Percentiles rank a stretch among this genome's conserved stretches.
Conservation (phyloP, 2,329 filamentous ascomycete genomes). For the Aspergillus sergii region DNA sequence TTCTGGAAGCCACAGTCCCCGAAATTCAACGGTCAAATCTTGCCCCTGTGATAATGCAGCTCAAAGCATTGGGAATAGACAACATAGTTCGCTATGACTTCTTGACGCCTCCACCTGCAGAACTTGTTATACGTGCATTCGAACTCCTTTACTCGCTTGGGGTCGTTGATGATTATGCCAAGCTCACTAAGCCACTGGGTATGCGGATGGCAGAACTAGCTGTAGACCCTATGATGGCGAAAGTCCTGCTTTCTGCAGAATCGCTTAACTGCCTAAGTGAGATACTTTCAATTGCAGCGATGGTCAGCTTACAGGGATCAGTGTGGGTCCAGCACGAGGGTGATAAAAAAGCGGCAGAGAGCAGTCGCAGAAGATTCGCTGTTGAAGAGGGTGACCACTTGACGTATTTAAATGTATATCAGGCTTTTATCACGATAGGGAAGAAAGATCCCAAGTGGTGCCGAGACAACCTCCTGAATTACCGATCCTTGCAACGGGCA, state of each 20-base stretch:
- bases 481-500: constrained; percentile 77
- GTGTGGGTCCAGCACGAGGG: constrained; percentile 82
- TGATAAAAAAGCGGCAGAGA: constrained; percentile 74
- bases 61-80: constrained; percentile 93
- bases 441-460: constrained; percentile 85
- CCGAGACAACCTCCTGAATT: constrained; percentile 83
- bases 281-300: constrained; percentile 88
- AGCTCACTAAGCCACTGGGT: constrained; percentile 86
- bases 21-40: constrained; percentile 93
- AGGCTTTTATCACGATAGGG: constrained; percentile 80
- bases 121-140: constrained; percentile 81
- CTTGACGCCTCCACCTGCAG: constrained; percentile 79
- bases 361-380: constrained; percentile 76
- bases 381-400: constrained; percentile 93
- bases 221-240: constrained; percentile 94
- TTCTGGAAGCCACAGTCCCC: constrained; percentile 75
- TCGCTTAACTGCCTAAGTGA: constrained; percentile 80
- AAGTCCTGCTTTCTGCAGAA: constrained; percentile 75
- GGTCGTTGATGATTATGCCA: constrained; percentile 85
- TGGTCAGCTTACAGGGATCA: constrained; percentile 82
- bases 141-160: constrained; percentile 86
- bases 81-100: constrained; percentile 92
- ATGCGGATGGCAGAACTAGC: constrained; percentile 89
- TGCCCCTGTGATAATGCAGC: constrained; percentile 82
- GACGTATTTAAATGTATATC: constrained; percentile 90